Base-by-base conservation (phyloP, 2,329 filamentous ascomycete genomes). In the Trichoderma koningiopsis region DNA sequence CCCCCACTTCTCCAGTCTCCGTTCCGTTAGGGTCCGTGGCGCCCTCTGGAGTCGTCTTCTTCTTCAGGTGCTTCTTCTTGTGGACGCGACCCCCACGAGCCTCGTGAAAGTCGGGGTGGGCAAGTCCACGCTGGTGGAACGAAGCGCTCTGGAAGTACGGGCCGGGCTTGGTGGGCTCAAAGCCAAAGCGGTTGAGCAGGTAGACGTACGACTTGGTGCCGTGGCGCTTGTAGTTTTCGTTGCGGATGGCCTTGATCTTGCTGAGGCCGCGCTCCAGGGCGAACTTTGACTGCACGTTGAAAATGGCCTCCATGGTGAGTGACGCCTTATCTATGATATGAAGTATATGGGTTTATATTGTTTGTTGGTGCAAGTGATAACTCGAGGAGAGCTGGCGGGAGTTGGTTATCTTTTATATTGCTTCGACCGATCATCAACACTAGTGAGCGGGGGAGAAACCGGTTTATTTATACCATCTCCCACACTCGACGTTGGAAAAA, bases 201-300 rank as follows among this genome's bases (percentile, higher is more conserved):
- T 66, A 66, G 62, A 66, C 62, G 53, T 66, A 66, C 10, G 62
- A 66, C 53, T 66, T 66, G 37, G 62, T 43, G 62, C 62, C 62
- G 35, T 66, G 52, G 53, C 62, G 62, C 62, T 66, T 66, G 19
- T 66, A 66, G 62, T 66, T 66, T n/a, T 66, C 43, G 53, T 66
- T 66, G 24, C 62, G 62, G 16, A 66, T 29, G 37, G 62, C 62
- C 22, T 14, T 57, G 53, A 66, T 47, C 29, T 66, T 66, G 52
- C 22, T 29, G 24, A 66, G 62, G 37, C 62, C 62, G 62, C 62
- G 62, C 24, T 66, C 62, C 27, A 66, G 62, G 24, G 53, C 13
- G 35, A 66, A 66, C 27, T 66, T 66, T 27, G 52, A n/a, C 27
- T 66, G 62, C 27, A 53, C 62, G 22, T 66, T 53, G 53, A 66